Evolutionary conservation across 2,329 filamentous ascomycete species (phyloP).

Genomic region (Trichoderma koningii): DNA sequence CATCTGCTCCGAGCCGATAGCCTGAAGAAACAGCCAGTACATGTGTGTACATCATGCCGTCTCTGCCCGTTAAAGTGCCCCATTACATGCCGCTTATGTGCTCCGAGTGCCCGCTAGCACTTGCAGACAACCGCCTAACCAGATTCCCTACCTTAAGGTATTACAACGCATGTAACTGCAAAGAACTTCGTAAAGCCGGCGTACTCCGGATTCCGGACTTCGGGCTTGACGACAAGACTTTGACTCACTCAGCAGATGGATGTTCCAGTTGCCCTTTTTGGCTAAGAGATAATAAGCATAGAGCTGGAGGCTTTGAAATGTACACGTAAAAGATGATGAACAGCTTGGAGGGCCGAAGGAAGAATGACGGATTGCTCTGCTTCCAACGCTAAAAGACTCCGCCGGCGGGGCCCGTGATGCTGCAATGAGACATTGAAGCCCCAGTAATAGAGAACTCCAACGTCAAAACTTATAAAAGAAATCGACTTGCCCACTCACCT

Average conservation of each 20-base stretch:
- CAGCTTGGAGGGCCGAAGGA: not conserved
- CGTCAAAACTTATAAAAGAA: no score
- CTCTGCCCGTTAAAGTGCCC: not conserved
- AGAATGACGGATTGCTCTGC: not conserved
- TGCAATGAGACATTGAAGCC: not conserved
- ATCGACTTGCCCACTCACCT: no score
- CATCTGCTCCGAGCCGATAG: no score
- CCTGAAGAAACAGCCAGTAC: no score
- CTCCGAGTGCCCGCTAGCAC: not conserved
- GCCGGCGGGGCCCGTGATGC: constrained; percentile 2
- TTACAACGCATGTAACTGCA: not conserved
- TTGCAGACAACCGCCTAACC: no score
- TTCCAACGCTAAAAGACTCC: constrained; percentile 20
- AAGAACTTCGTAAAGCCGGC: not conserved
- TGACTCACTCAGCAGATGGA: no score
- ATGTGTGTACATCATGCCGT: not conserved
- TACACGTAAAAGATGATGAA: not conserved
- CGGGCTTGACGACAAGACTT: not conserved
- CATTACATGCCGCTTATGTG: not conserved
- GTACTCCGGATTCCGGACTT: constrained; percentile 7
- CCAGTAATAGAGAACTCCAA: not conserved
- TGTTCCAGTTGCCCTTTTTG: not conserved
- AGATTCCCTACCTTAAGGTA: no score
- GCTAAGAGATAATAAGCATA: not conserved
- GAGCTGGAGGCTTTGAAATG: not conserved